These are phyloP conservation scores for Achaetomiella virescens DNA, from an alignment of 495 filamentous ascomycete genomes.

Conservation along the genomic window DNA sequence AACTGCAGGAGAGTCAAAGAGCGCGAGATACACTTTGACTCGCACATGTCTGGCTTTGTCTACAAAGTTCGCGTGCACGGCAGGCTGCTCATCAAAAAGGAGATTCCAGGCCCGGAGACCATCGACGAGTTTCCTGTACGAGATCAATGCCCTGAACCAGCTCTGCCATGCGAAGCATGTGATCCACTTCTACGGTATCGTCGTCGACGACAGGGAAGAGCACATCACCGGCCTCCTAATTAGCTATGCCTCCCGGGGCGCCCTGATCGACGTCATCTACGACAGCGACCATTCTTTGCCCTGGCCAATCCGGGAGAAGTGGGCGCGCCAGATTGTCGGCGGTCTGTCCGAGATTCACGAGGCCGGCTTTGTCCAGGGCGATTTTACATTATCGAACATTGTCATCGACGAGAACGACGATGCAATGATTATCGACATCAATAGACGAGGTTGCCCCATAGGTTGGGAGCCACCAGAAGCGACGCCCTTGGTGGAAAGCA, in stretches of 20 bases:
- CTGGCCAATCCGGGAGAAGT: slow-evolving; percentile 75
- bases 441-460: slow-evolving; percentile 88
- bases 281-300: slow-evolving; percentile 59
- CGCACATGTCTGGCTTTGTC: slow-evolving; percentile 93
- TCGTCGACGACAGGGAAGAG: slow-evolving; percentile 71
- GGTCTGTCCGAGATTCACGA: slow-evolving; percentile 93
- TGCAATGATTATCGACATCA: slow-evolving; percentile 98
- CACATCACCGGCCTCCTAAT: slow-evolving; percentile 87
- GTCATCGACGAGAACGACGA: slow-evolving; percentile 80
- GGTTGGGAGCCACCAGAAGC: slow-evolving; percentile 98
- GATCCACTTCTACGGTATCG: slow-evolving; percentile 81
- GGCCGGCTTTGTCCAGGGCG: slow-evolving; percentile 92
- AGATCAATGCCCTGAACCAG: slow-evolving; percentile 86
- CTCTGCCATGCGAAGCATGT: slow-evolving; percentile 69
- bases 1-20: slow-evolving; percentile 62
- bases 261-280: slow-evolving; percentile 85
- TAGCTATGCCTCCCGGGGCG: slow-evolving; percentile 79
- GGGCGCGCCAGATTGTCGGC: slow-evolving; percentile 88
- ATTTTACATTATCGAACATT: slow-evolving; percentile 96
- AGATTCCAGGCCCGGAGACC: slow-evolving; percentile 93
- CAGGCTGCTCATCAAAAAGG: slow-evolving; percentile 84
- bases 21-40: slow-evolving; percentile 72
- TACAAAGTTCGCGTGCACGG: slow-evolving; percentile 78
- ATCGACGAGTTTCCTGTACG: slow-evolving; percentile 97
- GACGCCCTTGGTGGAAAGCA: slow-evolving; percentile 76